A percentile compares a stretch with the other conserved stretches of the same genome.
Conservation (phyloP, 2,329 filamentous ascomycete genomes). For the Ophiostoma pallidulum region DNA sequence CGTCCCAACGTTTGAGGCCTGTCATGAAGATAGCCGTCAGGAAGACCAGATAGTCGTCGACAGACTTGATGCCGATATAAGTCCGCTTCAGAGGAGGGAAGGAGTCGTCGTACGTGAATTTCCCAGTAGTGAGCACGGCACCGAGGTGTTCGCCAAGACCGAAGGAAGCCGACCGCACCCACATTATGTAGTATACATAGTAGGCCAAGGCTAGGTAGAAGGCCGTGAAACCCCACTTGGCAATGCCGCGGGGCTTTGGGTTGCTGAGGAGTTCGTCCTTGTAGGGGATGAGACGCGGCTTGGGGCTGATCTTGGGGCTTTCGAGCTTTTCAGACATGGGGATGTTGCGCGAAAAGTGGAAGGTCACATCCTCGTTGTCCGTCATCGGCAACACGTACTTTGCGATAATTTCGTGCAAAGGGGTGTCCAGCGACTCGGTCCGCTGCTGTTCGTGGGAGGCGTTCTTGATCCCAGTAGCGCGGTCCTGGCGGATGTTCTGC, state of each 20-base stretch:
- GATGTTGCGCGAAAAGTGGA: slow-evolving; percentile 11
- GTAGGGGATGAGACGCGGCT: slow-evolving; percentile 11
- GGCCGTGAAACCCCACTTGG: neutral
- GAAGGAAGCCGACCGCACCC: neutral
- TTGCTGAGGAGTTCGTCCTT: slow-evolving; percentile 13
- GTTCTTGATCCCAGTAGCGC: neutral
- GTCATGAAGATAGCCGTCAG: slow-evolving; percentile 10
- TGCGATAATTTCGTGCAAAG: neutral
- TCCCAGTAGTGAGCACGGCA: slow-evolving; percentile 3
- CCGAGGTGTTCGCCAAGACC: slow-evolving; percentile 4
- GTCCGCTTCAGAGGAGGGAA: slow-evolving; percentile 4
- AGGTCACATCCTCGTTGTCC: slow-evolving; percentile 9
- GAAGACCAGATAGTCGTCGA: slow-evolving; percentile 10
- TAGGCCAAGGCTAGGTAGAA: slow-evolving; percentile 4
- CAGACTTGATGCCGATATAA: slow-evolving; percentile 5
- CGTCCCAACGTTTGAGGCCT: slow-evolving; percentile 6
- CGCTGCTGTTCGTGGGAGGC: slow-evolving; percentile 14
- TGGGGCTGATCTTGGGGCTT: neutral
- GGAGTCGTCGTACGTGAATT: neutral
- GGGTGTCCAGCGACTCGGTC: slow-evolving; percentile 9
- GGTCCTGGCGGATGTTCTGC: slow-evolving; percentile 5
- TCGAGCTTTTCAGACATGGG: slow-evolving; percentile 10
- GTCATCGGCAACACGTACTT: slow-evolving; percentile 1
- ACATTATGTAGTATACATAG: slow-evolving; percentile 5
- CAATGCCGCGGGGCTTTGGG: neutral